Evolutionary conservation across 1,284 basidiomycete species (phyloP).

Genomic region (Trichosporon faecale): DNA sequence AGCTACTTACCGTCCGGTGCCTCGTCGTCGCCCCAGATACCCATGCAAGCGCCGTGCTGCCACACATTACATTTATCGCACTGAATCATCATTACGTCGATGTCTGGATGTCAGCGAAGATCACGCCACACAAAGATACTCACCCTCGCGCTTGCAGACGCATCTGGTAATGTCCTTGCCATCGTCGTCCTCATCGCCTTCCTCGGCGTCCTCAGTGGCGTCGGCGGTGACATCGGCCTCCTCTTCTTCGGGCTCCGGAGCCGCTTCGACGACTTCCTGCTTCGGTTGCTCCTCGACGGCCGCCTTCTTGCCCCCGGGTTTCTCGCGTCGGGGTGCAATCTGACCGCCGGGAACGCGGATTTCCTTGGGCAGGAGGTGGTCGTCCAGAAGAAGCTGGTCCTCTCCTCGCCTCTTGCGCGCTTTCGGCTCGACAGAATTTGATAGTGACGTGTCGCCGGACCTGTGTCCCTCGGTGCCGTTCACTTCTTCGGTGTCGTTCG

Average conservation of each 20-base stretch:
- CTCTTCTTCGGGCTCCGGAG: constrained; percentile 26
- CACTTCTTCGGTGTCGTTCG: constrained; percentile 12
- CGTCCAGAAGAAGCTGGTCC: constrained; percentile 43
- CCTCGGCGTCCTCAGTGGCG: constrained; percentile 33
- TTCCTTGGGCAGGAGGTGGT: constrained; percentile 44
- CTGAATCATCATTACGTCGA: constrained; percentile 88
- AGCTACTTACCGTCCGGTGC: constrained; percentile 66
- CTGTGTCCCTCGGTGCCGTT: neutral
- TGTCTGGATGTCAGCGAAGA: constrained; percentile 48
- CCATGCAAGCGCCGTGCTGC: constrained; percentile 98
- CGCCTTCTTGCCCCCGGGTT: constrained; percentile 11
- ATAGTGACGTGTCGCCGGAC: constrained; percentile 10
- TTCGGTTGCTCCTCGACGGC: constrained; percentile 15
- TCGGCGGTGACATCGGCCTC: constrained; percentile 62
- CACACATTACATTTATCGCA: constrained; percentile 96
- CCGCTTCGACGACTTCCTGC: constrained; percentile 18
- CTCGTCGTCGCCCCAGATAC: constrained; percentile 79
- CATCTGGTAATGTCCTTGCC: constrained; percentile 87
- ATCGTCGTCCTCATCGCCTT: constrained; percentile 62
- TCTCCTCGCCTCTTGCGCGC: constrained; percentile 42
- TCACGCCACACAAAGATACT: constrained; percentile 41
- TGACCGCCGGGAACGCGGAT: constrained; percentile 27
- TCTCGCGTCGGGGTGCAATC: constrained; percentile 20
- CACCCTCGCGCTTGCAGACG: constrained; percentile 85
- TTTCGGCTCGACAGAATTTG: constrained; percentile 16